Base-by-base conservation (phyloP, 306 rosid genomes). In the Glycine soja region DNA sequence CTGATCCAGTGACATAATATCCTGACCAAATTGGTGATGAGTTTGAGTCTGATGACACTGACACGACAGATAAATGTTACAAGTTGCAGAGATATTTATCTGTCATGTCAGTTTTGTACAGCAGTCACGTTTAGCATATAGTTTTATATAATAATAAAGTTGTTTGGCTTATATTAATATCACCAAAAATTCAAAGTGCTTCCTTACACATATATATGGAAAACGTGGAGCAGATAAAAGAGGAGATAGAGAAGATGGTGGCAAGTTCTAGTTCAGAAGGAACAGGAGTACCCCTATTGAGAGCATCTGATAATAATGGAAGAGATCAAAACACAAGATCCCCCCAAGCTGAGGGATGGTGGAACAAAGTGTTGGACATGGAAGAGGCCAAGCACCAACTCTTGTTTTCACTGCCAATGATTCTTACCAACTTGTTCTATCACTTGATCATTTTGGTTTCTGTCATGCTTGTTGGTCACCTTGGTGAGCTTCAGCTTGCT, bases 401-500 rank as follows among this genome's bases (percentile, higher is more conserved):
- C n/a, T 9, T 63, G 34, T 76, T 89, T 78, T 90, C 97, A 0
- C 18, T 94, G 0, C 97, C 98, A 0, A 87, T 93, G 94, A 87
- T 94, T 80, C 87, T 94, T 7, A 91, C 97, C 0, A 90, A 89
- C 82, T 11, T 85, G 10, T 87, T 83, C 70, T 91, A 88, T 82
- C 92, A 79, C 84, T 82, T 82, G 0, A 87, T 92, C 73, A 38
- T 88, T 77, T 53, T 94, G 82, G 83, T 88, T 30, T 91, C 98
- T n/a, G 95, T 91, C 84, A 94, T 92, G 98, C 87, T 94, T 59
- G 97, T 90, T 61, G 98, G 98, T 62, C 98, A 91, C 72, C 91
- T 92, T 8, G 98, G 98, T 10, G 81, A 87, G 40, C 97, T 87
- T 73, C 86, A 88, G 42, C 94, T 94, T 43, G 98, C 97, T 13